Conservation (phyloP, 2,329 filamentous ascomycete species). For the Emergomyces orientalis region DNA sequence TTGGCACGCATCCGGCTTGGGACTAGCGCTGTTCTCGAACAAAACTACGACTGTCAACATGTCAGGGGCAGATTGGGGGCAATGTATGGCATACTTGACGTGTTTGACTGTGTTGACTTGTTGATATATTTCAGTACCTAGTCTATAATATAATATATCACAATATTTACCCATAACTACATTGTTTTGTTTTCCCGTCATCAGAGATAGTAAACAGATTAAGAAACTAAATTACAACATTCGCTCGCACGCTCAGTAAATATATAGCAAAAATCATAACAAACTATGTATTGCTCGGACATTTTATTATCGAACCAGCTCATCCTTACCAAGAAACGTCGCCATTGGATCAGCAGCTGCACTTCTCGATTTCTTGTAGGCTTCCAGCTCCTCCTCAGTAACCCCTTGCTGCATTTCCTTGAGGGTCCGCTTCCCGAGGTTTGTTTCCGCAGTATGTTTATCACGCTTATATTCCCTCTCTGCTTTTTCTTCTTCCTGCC, state of each 20-base stretch:
- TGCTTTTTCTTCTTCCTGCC: slow-evolving; percentile 17
- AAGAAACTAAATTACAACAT: not conserved
- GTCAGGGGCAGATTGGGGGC: not conserved
- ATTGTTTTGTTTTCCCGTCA: not conserved
- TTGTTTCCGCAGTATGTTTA: slow-evolving; percentile 11
- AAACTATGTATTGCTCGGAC: not conserved
- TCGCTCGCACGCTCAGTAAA: slow-evolving; percentile 12
- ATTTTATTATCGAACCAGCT: slow-evolving; percentile 34
- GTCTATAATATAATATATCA: not conserved
- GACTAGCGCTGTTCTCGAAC: slow-evolving; percentile 5
- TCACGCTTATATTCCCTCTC: slow-evolving; percentile 16
- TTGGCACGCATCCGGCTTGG: slow-evolving; percentile 1
- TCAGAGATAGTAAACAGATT: not conserved
- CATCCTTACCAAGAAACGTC: slow-evolving; percentile 63
- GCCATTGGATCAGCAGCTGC: slow-evolving; percentile 82
- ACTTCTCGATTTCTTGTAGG: slow-evolving; percentile 66
- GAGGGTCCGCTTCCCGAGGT: slow-evolving; percentile 59
- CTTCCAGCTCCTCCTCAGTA: slow-evolving; percentile 75
- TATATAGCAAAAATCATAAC: not conserved
- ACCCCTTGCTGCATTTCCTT: slow-evolving; percentile 71
- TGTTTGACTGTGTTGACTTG: not conserved
- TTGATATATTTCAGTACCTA: not conserved
- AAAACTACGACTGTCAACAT: not conserved
- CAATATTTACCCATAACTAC: not conserved
- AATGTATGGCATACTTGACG: not conserved